Base-by-base conservation (phyloP, 768 basidiomycete genomes). In the Russula abietina region DNA sequence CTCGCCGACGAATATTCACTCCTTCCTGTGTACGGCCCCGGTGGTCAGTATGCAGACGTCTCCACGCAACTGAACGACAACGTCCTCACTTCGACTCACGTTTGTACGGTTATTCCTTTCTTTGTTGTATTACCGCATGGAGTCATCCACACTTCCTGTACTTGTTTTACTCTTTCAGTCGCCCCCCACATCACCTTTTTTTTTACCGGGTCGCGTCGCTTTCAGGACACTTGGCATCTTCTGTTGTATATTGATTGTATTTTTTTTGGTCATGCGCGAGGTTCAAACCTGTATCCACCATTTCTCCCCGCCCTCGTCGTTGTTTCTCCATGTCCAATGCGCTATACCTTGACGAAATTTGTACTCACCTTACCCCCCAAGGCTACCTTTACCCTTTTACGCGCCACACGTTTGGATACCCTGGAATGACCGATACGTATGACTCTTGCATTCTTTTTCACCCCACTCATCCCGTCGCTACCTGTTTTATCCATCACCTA, bases 401-500 rank as follows among this genome's bases (percentile, higher is more conserved):
- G 48, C 65, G 62, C 52, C 60, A 32, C 32, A 50, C n/a, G 28
- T 48, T 28, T 48, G 66, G 66, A 67, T 67, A 65, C 66, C 66
- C 64, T 50, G 64, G 51, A 63, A 67, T 26, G 66, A 67, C 64
- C 46, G 49, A 60, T 56, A 64, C 63, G 63, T 64, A 64, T 64
- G 63, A 64, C 63, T 30, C 39, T 50, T 51, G 59, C 63, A 60
- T 49, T 64, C 64, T 33, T 61, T 61, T 49, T 28, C 46, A 43
- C 26, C 30, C 43, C 26, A 24, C 50, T 17, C 38, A 48, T 39
- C 50, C 52, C 48, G 52, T 41, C 50, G 41, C 59, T 60, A 64
- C 51, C 14, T 59, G 57, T 65, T 58, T 66, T 66, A 65, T 66
- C 58, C 59, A 55, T 64, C 48, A 64, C 58, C 49, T 64, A 43